Evolutionary conservation across 495 filamentous ascomycete species (phyloP).

Genomic region (Penicillium ucsense): DNA sequence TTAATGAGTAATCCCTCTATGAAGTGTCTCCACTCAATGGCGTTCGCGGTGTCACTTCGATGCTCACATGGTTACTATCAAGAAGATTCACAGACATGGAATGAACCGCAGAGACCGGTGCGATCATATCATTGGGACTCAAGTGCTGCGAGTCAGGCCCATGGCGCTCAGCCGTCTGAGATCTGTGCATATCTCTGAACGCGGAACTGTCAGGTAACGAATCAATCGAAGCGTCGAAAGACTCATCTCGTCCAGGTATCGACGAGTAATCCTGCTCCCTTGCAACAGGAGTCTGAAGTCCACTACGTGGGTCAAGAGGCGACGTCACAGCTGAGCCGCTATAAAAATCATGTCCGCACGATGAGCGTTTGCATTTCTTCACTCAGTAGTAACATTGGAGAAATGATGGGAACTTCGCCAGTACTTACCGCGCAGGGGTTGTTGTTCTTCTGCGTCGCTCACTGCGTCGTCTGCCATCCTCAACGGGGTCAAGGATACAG

Average conservation of each 20-base stretch:
- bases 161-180: conserved; percentile 19
- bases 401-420: not conserved
- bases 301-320: conserved; percentile 17
- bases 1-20: too few relatives aligned
- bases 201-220: conserved; percentile 15
- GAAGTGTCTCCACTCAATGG: too few relatives aligned
- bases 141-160: conserved; percentile 30
- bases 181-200: conserved; percentile 13
- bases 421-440: conserved; percentile 15
- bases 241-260: conserved; percentile 11
- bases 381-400: not conserved
- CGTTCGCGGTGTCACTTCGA: not conserved
- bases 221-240: conserved; percentile 21
- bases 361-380: conserved; percentile 1
- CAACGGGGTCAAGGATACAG: conserved; percentile 32
- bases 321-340: conserved; percentile 16
- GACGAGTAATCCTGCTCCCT: conserved; percentile 27
- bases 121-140: conserved; percentile 36
- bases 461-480: conserved; percentile 18
- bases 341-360: not conserved
- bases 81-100: conserved; percentile 37
- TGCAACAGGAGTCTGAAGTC: conserved; percentile 20
- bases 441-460: conserved; percentile 19
- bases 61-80: conserved; percentile 23
- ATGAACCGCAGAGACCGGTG: conserved; percentile 30